Evolutionary conservation across 2,329 filamentous ascomycete species (phyloP), one percentile per base, ranked within the genome.

Genomic region (Neofusicoccum parvum): DNA sequence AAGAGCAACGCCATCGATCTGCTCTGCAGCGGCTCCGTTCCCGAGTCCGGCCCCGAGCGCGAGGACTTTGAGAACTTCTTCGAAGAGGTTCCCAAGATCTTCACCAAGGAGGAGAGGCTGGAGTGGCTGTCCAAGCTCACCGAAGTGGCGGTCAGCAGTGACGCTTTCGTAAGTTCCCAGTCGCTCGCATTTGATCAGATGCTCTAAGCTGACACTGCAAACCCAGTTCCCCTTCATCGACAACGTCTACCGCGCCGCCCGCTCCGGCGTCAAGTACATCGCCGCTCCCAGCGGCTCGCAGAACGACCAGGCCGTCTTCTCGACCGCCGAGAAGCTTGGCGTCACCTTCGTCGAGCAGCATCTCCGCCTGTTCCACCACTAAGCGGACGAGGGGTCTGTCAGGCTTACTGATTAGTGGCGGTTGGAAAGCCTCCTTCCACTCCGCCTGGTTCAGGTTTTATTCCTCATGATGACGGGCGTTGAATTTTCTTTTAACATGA

Each of bases 1-100:
- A 99, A 98, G 88, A 96, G 91, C 84, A 99, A 99, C 78, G 94
- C 94, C 70, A 97, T 98, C 75, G 95, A 98, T 77, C 85, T 98
- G 75, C 88, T 98, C 69, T 95, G 95, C 78, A 95, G 92, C 68
- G 94, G 94, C 62, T 87, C 96, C 80, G 87, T 97, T 32, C 94
- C 94, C 64, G 90, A 90, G 79, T 87, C 86, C 20, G 94, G 93
- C 2, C 85, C 91, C 43, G 95, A 99, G 85, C 89, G 90, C 69
- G 90, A 91, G 71, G 89, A 90, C 67, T 99, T 95, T 77, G 94
- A 97, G 82, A 86, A 86, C 60, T 87, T 94, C 72, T 99, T 99
- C 72, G 94, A 97, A 74, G 90, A 93, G 73, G 92, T 97, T 2
- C 95, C 95, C 0, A 79, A 85, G 68, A 85, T 90, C 3, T 98